A percentile compares a stretch with the other conserved stretches of the same genome.
These are phyloP conservation scores for Rosa rugosa DNA, from an alignment of 306 rosid genomes.

Conservation along the genomic window DNA sequence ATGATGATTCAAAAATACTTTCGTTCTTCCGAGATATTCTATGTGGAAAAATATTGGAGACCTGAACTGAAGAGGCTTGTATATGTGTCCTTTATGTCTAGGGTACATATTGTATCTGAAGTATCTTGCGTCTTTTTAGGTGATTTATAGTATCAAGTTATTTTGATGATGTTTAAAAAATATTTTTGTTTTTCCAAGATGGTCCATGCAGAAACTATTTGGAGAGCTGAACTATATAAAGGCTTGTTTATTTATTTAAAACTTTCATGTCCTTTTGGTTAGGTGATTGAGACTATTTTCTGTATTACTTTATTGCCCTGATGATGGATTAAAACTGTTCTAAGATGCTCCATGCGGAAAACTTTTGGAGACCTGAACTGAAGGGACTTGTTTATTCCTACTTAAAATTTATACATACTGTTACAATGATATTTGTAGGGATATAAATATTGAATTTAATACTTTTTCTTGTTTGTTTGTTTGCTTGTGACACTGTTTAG, in stretches of 20 bases:
- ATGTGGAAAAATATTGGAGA: constrained; percentile 71
- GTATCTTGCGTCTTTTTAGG: not conserved
- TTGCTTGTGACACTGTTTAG: not conserved
- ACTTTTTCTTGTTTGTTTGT: not conserved
- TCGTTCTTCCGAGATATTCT: constrained; percentile 10
- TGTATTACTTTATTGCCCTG: not conserved
- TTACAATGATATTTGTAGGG: not conserved
- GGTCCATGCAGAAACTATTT: constrained; percentile 45
- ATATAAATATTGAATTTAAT: no score
- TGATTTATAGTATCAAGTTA: not conserved
- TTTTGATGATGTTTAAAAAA: not conserved
- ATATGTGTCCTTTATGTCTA: not conserved
- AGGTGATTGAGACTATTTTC: not conserved
- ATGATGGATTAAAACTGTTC: constrained; percentile 10
- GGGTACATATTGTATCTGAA: not conserved
- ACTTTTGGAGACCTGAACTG: constrained; percentile 47
- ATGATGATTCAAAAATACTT: constrained; percentile 16
- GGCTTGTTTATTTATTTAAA: constrained; percentile 18
- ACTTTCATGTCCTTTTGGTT: not conserved
- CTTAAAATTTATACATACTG: not conserved
- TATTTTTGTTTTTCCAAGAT: constrained; percentile 9
- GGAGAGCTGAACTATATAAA: constrained; percentile 97
- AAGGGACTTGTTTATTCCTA: not conserved
- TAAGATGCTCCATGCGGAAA: constrained; percentile 45
- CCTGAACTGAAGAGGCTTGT: constrained; percentile 81